Percentiles rank a stretch among this genome's conserved stretches.
phyloP scores from a whole-genome alignment of 306 rosid genomes.

The Luffa acutangula region DNA sequence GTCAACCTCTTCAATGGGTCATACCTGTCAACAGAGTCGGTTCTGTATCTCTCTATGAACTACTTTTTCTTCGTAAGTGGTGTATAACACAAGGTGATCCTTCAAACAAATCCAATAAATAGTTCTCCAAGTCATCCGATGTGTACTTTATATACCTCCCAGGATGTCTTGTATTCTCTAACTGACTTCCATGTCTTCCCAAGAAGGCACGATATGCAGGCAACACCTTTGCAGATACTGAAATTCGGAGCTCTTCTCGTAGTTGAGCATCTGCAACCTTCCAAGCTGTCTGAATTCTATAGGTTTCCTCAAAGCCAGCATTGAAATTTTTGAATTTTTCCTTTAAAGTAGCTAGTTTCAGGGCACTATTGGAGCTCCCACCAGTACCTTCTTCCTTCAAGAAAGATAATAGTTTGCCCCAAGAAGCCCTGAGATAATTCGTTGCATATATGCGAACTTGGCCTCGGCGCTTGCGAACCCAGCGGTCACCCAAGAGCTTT shows the following conservation, averaged over 20 bases:
- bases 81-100: conserved; percentile 72
- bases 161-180: conserved; percentile 67
- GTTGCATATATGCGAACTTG: conserved; percentile 77
- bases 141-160: conserved; percentile 83
- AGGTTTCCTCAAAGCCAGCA: conserved; percentile 74
- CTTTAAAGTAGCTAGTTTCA: conserved; percentile 67
- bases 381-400: conserved; percentile 89
- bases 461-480: conserved; percentile 85
- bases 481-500: conserved; percentile 71
- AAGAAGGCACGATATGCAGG: conserved; percentile 89
- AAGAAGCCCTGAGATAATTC: conserved; percentile 75
- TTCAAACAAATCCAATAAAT: conserved; percentile 74
- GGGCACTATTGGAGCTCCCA: conserved; percentile 67
- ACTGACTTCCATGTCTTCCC: conserved; percentile 80
- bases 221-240: conserved; percentile 76
- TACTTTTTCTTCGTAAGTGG: conserved; percentile 67
- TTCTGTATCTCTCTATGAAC: conserved; percentile 22
- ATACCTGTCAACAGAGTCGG: background rate
- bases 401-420: conserved; percentile 70
- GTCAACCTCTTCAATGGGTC: conserved; percentile 10
- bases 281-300: conserved; percentile 88
- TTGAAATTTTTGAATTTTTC: conserved; percentile 89
- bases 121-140: conserved; percentile 74
- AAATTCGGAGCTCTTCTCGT: conserved; percentile 79
- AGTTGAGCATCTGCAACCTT: conserved; percentile 82